Base-by-base conservation (phyloP, 2,329 filamentous ascomycete genomes). In the Colletotrichum musae region DNA sequence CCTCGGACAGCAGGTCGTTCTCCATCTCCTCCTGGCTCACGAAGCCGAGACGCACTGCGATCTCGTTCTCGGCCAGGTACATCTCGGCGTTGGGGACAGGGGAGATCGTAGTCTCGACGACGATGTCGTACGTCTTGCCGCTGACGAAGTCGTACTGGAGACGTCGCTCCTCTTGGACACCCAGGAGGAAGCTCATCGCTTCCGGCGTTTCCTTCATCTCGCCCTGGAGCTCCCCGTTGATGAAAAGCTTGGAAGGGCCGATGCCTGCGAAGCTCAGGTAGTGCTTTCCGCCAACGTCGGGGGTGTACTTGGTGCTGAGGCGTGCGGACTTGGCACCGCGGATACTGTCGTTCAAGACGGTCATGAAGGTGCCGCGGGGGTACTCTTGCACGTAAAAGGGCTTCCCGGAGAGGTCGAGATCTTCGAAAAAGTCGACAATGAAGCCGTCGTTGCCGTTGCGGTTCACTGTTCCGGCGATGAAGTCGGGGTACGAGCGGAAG, bases 121-220 rank as follows among this genome's bases (percentile, higher is more conserved):
- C 32, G 32, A 36, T 36, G 32, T 36, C 32, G 9, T 36, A 36
- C 32, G 32, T 36, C 2, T 36, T 36, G 32, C 32, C 32, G 32
- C 1, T 32, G 16, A 32, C 32, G 57, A 32, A 36, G 32, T 36
- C 32, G 32, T 36, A 36, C 32, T 36, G 32, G 7, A 36, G 7
- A 36, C 32, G 32, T 10, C 32, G 32, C 32, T 36, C 32, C 32
- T 36, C 57, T 16, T 90, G 92, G 4, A 87, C 90, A n/a, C 83
- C 84, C 16, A 90, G 88, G 68, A 92, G 89, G 82, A 92, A 92
- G 54, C 88, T 89, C 18, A 86, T 85, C 73, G 92, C 92, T 78
- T 92, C 89, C 0, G 58, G 63, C 28, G 73, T 75, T 52, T 75
- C 75, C 10, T 75, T 71, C 21, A 72, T 77, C 64, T 79, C 75